phyloP scores from a whole-genome alignment of 148 eudicot genomes.

The Rhododendron ferrugineum region DNA sequence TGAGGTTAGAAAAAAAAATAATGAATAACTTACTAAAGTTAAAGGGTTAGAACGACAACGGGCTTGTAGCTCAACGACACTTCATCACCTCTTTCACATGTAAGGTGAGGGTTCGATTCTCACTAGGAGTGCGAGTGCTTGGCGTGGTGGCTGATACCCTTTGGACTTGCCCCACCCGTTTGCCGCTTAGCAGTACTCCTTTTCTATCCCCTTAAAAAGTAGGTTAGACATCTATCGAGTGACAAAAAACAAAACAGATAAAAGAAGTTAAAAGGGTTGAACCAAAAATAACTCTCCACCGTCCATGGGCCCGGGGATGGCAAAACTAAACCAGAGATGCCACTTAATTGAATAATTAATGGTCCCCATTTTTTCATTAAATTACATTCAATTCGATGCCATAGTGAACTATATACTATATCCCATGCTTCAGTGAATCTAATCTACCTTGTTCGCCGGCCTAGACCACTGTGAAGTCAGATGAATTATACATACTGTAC shows the following conservation, averaged over 20 bases:
- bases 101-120: too few species aligned
- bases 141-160: too few species aligned
- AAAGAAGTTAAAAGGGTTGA: too few species aligned
- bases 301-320: neutral
- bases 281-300: neutral
- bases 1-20: neutral
- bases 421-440: neutral
- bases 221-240: too few species aligned
- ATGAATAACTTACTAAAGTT: neutral
- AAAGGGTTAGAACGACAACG: neutral
- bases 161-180: too few species aligned
- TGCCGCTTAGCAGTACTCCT: too few species aligned
- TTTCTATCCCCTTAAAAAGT: too few species aligned
- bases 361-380: neutral
- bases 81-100: too few species aligned
- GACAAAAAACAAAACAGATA: too few species aligned
- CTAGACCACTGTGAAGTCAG: neutral
- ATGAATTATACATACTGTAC: neutral
- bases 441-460: neutral
- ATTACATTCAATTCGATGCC: conserved; percentile 1
- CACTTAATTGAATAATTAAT: neutral
- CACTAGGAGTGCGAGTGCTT: too few species aligned
- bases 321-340: neutral
- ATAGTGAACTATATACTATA: neutral
- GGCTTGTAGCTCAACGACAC: too few species aligned